phyloP scores from a whole-genome alignment of 1,139 yeast genomes.

The Wickerhamiella infanticola region DNA sequence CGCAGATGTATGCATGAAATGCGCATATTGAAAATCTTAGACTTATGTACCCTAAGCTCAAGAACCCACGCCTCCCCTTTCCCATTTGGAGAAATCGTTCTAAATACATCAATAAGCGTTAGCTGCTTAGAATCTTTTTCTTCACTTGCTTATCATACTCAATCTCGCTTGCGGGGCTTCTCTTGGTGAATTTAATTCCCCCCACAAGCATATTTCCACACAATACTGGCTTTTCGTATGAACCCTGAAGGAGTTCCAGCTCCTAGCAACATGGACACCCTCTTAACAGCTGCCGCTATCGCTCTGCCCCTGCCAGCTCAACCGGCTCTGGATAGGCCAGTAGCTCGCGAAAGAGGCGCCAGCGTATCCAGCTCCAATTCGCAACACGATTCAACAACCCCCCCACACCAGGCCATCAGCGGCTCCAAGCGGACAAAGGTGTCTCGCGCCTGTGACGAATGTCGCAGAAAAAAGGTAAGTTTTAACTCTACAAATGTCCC shows the following conservation, averaged over 20 bases:
- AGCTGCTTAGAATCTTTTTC: too few relatives aligned
- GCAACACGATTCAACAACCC: not conserved
- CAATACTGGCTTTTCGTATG: not conserved
- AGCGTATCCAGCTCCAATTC: not conserved
- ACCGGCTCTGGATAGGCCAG: not conserved
- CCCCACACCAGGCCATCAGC: not conserved
- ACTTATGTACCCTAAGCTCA: not conserved
- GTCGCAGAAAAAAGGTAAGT: conserved; percentile 27
- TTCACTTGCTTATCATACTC: too few relatives aligned
- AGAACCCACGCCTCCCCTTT: not conserved
- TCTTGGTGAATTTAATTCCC: too few relatives aligned
- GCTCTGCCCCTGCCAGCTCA: not conserved
- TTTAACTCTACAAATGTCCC: too few relatives aligned
- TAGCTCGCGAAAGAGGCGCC: not conserved
- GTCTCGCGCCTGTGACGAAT: conserved; percentile 31
- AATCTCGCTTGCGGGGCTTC: too few relatives aligned
- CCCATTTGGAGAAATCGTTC: not conserved
- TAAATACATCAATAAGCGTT: not conserved
- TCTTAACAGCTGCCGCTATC: not conserved
- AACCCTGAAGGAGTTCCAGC: not conserved
- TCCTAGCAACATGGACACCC: not conserved
- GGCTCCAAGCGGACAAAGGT: conserved; percentile 26
- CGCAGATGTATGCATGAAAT: not conserved
- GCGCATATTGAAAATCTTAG: not conserved
- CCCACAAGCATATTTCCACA: too few relatives aligned